These are phyloP conservation scores for Cryptococcus sp. DNA, from an alignment of 1,284 basidiomycete genomes.

Conservation along the genomic window DNA sequence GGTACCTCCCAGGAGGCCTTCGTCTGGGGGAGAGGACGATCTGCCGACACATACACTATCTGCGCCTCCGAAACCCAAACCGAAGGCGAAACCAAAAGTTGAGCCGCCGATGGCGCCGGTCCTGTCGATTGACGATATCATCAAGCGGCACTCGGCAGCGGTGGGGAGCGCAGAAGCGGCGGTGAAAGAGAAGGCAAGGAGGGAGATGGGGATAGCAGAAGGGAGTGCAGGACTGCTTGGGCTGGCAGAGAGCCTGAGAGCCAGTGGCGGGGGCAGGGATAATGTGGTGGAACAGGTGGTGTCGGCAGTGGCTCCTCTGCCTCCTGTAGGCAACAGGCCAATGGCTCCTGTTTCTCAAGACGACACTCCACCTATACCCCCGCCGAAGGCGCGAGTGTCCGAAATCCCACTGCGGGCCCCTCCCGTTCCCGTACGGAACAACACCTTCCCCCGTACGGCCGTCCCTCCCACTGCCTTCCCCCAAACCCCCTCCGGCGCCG, in stretches of 20 bases:
- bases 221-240: too few relatives aligned
- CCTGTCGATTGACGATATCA: constrained; percentile 51
- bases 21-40: too few relatives aligned
- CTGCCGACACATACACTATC: neutral
- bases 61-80: neutral
- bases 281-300: neutral
- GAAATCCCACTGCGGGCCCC: too few relatives aligned
- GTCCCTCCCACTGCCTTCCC: neutral
- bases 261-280: neutral
- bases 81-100: too few relatives aligned
- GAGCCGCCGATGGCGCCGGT: constrained; percentile 11
- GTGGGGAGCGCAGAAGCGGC: constrained; percentile 25
- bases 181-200: constrained; percentile 28
- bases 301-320: neutral
- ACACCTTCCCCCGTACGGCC: neutral
- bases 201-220: constrained; percentile 16
- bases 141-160: constrained; percentile 42
- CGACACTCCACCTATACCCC: too few relatives aligned
- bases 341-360: too few relatives aligned
- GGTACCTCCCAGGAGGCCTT: too few relatives aligned
- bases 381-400: too few relatives aligned
- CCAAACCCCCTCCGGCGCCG: neutral
- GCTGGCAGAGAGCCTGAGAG: too few relatives aligned
- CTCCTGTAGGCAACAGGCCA: too few relatives aligned
- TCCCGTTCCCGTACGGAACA: neutral